Conservation (phyloP, 169 alveolate genomes). For the Plasmodium malariae region DNA sequence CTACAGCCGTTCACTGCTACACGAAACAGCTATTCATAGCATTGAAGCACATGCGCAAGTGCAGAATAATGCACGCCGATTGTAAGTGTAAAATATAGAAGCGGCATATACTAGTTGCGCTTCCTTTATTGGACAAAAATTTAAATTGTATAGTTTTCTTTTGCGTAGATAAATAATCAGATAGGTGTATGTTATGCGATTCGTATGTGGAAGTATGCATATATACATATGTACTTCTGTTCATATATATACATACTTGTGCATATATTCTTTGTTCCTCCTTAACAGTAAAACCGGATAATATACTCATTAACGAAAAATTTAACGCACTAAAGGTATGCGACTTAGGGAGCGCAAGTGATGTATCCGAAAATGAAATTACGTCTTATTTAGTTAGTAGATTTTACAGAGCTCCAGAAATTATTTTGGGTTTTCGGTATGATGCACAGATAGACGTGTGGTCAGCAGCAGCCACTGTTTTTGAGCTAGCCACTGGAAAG, state of each 20-base stretch:
- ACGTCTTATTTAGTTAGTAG: slow-evolving; percentile 96
- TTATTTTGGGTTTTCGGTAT: slow-evolving; percentile 94
- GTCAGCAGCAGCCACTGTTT: slow-evolving; percentile 97
- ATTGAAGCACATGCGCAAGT: slow-evolving; percentile 86
- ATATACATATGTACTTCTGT: neutral
- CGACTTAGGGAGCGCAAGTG: slow-evolving; percentile 97
- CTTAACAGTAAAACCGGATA: slow-evolving; percentile 95
- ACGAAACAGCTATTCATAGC: slow-evolving; percentile 90
- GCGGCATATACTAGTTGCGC: neutral
- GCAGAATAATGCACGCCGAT: slow-evolving; percentile 91
- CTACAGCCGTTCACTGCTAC: slow-evolving; percentile 87
- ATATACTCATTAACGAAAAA: slow-evolving; percentile 93
- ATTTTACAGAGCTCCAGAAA: slow-evolving; percentile 99
- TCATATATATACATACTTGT: neutral
- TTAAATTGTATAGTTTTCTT: no score
- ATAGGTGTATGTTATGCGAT: no score
- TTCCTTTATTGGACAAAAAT: neutral
- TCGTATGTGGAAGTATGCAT: neutral
- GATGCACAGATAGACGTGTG: slow-evolving; percentile 95
- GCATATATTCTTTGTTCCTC: neutral
- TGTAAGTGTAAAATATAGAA: slow-evolving; percentile 76
- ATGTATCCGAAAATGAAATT: slow-evolving; percentile 91
- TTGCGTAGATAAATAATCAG: no score
- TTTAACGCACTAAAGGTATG: slow-evolving; percentile 92
- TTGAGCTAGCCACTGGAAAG: slow-evolving; percentile 98